Evolutionary conservation across 2,329 filamentous ascomycete species (phyloP).

Genomic region (Coniella vitis): DNA sequence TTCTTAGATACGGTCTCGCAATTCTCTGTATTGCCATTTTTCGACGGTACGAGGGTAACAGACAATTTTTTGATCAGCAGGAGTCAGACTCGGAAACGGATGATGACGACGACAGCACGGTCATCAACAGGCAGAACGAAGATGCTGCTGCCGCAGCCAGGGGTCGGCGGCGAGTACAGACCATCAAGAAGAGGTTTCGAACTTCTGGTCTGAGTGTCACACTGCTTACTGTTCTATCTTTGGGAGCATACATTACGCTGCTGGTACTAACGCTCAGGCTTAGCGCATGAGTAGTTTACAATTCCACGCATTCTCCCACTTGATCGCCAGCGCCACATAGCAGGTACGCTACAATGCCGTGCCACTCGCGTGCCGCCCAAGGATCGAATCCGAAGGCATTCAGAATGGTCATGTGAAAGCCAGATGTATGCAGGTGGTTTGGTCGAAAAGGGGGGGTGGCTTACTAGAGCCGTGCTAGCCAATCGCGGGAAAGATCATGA

Average conservation of each 20-base stretch:
- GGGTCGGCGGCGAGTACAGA: conserved; percentile 27
- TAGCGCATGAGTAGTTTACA: conserved; percentile 8
- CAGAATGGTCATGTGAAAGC: conserved; percentile 12
- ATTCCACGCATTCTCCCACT: neutral
- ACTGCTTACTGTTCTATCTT: conserved; percentile 48
- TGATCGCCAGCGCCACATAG: neutral
- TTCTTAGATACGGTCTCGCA: conserved; percentile 78
- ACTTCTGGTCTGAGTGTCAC: conserved; percentile 58
- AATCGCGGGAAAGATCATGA: neutral
- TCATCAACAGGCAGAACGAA: conserved; percentile 2
- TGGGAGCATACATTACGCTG: conserved; percentile 51
- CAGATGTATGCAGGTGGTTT: conserved; percentile 9
- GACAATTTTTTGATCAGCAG: conserved; percentile 75
- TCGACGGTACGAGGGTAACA: conserved; percentile 83
- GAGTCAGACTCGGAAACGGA: conserved; percentile 27
- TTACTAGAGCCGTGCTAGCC: conserved; percentile 1
- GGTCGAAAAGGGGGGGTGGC: neutral
- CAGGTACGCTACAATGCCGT: neutral
- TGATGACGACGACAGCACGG: conserved; percentile 18
- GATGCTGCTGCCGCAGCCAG: conserved; percentile 16
- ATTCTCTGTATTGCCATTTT: conserved; percentile 79
- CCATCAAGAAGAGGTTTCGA: conserved; percentile 49
- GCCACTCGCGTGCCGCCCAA: conserved; percentile 1
- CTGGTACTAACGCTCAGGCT: conserved; percentile 49
- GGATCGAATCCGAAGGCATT: neutral